A percentile compares a stretch with the other conserved stretches of the same genome.
Conservation (phyloP, 495 filamentous ascomycete genomes). For the Podospora sp. region DNA sequence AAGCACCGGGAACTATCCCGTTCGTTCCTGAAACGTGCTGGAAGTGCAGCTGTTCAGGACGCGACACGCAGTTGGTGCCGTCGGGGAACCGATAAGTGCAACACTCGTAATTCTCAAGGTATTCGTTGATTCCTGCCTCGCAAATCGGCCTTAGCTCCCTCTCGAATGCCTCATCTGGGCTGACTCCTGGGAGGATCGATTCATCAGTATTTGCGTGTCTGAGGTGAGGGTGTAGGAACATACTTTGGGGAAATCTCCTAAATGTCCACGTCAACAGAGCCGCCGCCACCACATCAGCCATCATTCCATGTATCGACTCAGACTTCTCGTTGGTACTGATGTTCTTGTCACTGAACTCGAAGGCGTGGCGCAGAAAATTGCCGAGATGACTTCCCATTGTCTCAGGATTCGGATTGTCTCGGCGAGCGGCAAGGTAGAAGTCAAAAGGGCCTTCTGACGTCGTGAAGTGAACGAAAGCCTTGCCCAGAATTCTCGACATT, state of each 20-base stretch:
- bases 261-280: slow-evolving; percentile 3
- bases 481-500: background rate
- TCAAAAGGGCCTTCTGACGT: background rate
- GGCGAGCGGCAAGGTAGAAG: slow-evolving; percentile 4
- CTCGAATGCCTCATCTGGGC: background rate
- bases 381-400: background rate
- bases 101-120: background rate
- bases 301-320: background rate
- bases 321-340: background rate
- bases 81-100: background rate
- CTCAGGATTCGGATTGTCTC: background rate
- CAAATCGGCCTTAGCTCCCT: background rate
- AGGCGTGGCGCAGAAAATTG: background rate
- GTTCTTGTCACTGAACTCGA: background rate
- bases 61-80: background rate
- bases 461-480: background rate
- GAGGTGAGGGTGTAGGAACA: background rate
- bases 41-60: background rate
- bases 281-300: background rate
- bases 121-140: background rate
- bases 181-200: background rate
- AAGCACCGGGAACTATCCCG: background rate
- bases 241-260: background rate
- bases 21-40: background rate
- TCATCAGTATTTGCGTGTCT: background rate